Evolutionary conservation across 768 basidiomycete genomes (phyloP), one percentile per base, ranked within the genome.

Genomic region (Multifurca ochricompacta): DNA sequence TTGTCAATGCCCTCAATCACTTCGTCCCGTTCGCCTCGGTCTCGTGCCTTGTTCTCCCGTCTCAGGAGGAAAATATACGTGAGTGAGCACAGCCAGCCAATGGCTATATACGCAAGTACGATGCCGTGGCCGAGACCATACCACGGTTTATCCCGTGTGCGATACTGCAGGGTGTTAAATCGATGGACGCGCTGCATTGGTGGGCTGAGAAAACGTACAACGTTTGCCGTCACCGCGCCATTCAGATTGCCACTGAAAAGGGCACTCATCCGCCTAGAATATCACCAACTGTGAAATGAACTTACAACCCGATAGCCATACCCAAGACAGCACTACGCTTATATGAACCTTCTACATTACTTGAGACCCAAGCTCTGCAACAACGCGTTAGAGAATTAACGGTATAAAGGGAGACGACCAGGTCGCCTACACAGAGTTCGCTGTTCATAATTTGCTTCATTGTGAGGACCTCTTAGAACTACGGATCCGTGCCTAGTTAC

Each of bases 261-360:
- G 54, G 28, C n/a, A n/a, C n/a, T n/a, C n/a, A n/a, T n/a, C n/a
- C n/a, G n/a, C n/a, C n/a, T n/a, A n/a, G n/a, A n/a, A n/a, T n/a
- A n/a, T n/a, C 25, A 44, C 21, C 2, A 34, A 31, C 37, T 19
- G 16, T 25, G 0, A n/a, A 28, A 41, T 3, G 9, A n/a, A 49
- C 64, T 54, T 36, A 69, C 66, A 69, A 78, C 40, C 84, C 83
- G 56, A 86, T 84, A 3, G 82, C 80, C 76, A 86, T 80, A 2
- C 78, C 85, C 3, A 88, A 72, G 2, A 80, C 80, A 10, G 83
- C 79, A 45, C 79, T 78, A 8, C 86, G 80, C 66, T 87, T 87
- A 65, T 85, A 87, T 3, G 82, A 74, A 0, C 87, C 85, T 64
- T 88, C 87, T 36, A 81, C 74, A 54, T 86, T 87, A 49, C 81